Evolutionary conservation across 768 basidiomycete species (phyloP), one percentile per base, ranked within the genome.

Genomic region (Mycena vulgaris): DNA sequence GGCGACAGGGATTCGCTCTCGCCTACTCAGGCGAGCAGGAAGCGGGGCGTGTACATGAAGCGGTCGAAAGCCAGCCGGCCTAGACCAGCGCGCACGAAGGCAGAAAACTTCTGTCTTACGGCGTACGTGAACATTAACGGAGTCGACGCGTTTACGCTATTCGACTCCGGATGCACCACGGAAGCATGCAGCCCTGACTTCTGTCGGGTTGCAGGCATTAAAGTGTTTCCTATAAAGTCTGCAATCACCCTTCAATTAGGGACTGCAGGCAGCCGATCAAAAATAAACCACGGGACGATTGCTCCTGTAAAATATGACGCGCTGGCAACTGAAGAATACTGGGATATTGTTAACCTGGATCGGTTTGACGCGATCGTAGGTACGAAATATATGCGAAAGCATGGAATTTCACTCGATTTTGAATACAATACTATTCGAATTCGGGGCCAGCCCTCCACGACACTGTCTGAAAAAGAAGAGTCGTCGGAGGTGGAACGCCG

Each of bases 171-270:
- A 28, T 69, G 31, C 35, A 62, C 61, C 0, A 62, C 61, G 4
- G 61, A 62, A 17, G 14, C 48, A 5, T 62, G 61, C 47, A 62
- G 61, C 21, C 61, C 61, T 16, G 61, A 62, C 21, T 62, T 62
- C 21, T 48, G 48, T 9, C n/a, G 61, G 9, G 61, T 62, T 1
- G 47, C 61, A 5, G n/a, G 30, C 17, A 33, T 56, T 21, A 56
- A 56, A 14, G 53, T 56, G 9, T 33, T 31, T 14, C 53, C 53
- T 2, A 56, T 56, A 21, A 2, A 56, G 35, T 1, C 4, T 6
- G 8, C 28, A 2, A 21, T 56, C 11, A 56, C 53, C 1, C 23
- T 56, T 31, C 30, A 33, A 8, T 37, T 56, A 31, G 53, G 53
- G n/a, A 51, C 61, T 5, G 61, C 48, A 1, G 61, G 61, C 2